Conservation (phyloP, 495 filamentous ascomycete species). For the Amniculicola lignicola region DNA sequence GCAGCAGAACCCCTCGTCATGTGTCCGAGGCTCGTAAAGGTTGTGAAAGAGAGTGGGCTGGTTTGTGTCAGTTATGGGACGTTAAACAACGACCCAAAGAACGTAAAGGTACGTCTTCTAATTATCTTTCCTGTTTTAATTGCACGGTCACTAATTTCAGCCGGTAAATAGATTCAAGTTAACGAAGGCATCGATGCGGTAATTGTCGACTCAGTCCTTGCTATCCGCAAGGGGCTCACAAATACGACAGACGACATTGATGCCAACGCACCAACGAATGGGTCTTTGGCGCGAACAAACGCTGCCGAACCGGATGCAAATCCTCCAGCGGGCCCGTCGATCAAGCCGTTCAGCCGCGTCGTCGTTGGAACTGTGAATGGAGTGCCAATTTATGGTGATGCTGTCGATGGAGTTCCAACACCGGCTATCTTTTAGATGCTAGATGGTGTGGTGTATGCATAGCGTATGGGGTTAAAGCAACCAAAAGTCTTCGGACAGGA, state of each 20-base stretch:
- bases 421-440: too few relatives aligned
- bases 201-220: constrained; percentile 89
- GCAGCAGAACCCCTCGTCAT: constrained; percentile 79
- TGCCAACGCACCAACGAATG: too few relatives aligned
- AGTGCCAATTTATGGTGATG: background rate
- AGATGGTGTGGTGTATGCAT: too few relatives aligned
- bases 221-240: constrained; percentile 71
- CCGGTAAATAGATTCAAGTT: constrained; percentile 68
- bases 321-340: too few relatives aligned
- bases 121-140: too few relatives aligned
- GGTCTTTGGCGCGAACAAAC: too few relatives aligned
- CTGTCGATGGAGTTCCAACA: too few relatives aligned
- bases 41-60: constrained; percentile 92
- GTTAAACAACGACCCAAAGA: constrained; percentile 78
- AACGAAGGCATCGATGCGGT: constrained; percentile 95
- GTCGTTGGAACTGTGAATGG: background rate
- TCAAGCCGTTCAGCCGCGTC: too few relatives aligned
- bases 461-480: too few relatives aligned
- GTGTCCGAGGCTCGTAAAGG: constrained; percentile 84
- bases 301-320: too few relatives aligned
- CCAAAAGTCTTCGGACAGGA: too few relatives aligned
- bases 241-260: too few relatives aligned
- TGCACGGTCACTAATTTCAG: background rate
- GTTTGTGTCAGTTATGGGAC: constrained; percentile 94
- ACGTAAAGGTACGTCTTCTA: constrained; percentile 79